Evolutionary conservation across 441 rosid species (phyloP), one percentile per base, ranked within the genome.

Genomic region (Sinapis alba): DNA sequence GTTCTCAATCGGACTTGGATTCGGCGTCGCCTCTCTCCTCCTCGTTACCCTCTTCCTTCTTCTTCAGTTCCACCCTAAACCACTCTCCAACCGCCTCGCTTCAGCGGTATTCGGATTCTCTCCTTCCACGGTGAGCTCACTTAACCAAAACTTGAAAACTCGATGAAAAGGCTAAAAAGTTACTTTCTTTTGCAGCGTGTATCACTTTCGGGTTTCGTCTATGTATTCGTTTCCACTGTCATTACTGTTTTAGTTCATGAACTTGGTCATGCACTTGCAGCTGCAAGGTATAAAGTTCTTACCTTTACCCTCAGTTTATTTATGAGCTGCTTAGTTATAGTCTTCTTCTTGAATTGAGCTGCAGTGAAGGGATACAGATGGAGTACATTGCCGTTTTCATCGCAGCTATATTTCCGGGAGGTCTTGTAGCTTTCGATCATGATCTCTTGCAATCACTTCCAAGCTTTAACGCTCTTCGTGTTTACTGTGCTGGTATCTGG

Each of bases 401-500:
- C 21, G 98, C 99, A 11, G 70, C 86, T 80, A 51, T 93, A 15
- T 95, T 93, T 69, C 98, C 99, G 1, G 96, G 99, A 27, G 99
- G 98, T 59, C 84, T 91, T 43, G 96, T 90, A 61, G 97, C 99
- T 80, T 90, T 95, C 57, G 83, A 87, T 77, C 38, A 83, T 20
- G 91, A 93, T 63, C 64, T 82, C 79, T 85, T 91, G 58, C 86
- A 84, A 34, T 84, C 85, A 20, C 79, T 90, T 71, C 90, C 87
- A 0, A 83, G 72, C 13, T 79, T 84, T 56, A 71, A 79, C 41
- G 82, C 91, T 15, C 99, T 95, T 74, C 93, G 99, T 27, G 75
- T 89, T 1, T 92, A 89, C 69, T 90, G 92, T 81, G 97, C 98
- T 57, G 98, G 99, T 56, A 82, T 95, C 75, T 95, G 99, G 98